These are phyloP conservation scores for Chlorophyllum brunneum DNA, from an alignment of 768 basidiomycete genomes.

Conservation along the genomic window DNA sequence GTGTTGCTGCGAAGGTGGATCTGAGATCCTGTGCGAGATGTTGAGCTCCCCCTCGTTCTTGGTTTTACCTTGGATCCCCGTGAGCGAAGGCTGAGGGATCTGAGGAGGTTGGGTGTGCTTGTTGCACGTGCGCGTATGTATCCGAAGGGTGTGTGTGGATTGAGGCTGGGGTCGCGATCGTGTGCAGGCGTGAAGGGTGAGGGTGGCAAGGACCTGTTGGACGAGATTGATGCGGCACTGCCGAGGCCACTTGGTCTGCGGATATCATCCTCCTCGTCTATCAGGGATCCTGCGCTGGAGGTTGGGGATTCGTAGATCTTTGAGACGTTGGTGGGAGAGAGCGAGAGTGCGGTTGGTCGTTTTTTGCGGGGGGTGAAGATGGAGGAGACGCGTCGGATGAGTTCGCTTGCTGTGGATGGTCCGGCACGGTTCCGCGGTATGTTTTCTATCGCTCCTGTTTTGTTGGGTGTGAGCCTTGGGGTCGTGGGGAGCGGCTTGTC, in stretches of 20 bases:
- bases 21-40: too few relatives aligned
- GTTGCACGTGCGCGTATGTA: conserved; percentile 26
- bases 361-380: conserved; percentile 21
- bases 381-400: conserved; percentile 28
- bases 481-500: conserved; percentile 5
- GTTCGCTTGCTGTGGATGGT: conserved; percentile 11
- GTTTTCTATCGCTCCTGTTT: conserved; percentile 6
- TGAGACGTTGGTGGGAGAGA: conserved; percentile 8
- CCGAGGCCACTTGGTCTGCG: conserved; percentile 44
- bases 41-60: too few relatives aligned
- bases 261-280: conserved; percentile 34
- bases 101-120: conserved; percentile 36
- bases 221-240: conserved; percentile 31
- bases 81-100: conserved; percentile 18
- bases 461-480: background rate
- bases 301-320: conserved; percentile 13
- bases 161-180: too few relatives aligned
- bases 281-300: conserved; percentile 14
- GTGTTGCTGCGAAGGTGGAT: too few relatives aligned
- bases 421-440: conserved; percentile 2
- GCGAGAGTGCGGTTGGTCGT: conserved; percentile 3
- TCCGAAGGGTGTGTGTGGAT: background rate
- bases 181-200: conserved; percentile 26
- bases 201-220: conserved; percentile 33
- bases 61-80: conserved; percentile 15